A percentile compares a stretch with the other conserved stretches of the same genome.
Conservation (phyloP, 441 rosid genomes). For the Arabidopsis hybrid region DNA sequence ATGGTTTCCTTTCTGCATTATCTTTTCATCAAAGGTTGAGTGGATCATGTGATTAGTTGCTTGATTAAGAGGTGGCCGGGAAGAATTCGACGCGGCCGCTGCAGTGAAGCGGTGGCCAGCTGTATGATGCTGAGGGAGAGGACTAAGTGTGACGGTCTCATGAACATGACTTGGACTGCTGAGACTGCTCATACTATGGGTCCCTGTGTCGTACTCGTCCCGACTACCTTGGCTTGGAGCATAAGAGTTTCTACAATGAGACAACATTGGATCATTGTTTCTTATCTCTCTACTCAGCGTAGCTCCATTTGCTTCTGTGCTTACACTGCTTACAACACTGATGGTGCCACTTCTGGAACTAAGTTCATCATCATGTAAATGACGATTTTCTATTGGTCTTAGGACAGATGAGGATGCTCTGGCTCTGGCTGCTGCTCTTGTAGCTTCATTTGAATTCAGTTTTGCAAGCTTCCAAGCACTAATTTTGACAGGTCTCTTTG, state of each 20-base stretch:
- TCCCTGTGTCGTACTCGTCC: slow-evolving; percentile 87
- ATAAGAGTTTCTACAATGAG: slow-evolving; percentile 65
- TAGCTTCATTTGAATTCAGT: slow-evolving; percentile 66
- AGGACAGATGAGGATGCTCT: slow-evolving; percentile 81
- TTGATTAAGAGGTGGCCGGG: slow-evolving; percentile 58
- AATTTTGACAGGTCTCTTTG: slow-evolving; percentile 62
- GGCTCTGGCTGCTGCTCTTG: slow-evolving; percentile 79
- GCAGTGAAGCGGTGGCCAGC: slow-evolving; percentile 51
- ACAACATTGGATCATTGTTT: slow-evolving; percentile 57
- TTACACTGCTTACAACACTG: slow-evolving; percentile 72
- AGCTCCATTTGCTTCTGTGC: slow-evolving; percentile 61
- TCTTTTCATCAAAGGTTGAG: slow-evolving; percentile 70
- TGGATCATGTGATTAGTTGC: slow-evolving; percentile 47
- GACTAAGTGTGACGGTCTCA: slow-evolving; percentile 83
- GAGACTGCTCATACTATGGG: slow-evolving; percentile 88
- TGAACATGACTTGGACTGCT: slow-evolving; percentile 92
- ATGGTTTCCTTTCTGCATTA: slow-evolving; percentile 54
- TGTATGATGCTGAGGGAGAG: slow-evolving; percentile 76
- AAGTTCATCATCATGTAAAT: slow-evolving; percentile 59
- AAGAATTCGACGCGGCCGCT: slow-evolving; percentile 50
- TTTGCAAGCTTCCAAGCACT: slow-evolving; percentile 85
- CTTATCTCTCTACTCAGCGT: slow-evolving; percentile 63
- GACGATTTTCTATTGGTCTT: slow-evolving; percentile 63
- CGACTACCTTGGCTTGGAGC: slow-evolving; percentile 92
- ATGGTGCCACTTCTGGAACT: slow-evolving; percentile 67